Evolutionary conservation across 257 asterid genomes (phyloP).

Genomic region (Nicotiana otophora): DNA sequence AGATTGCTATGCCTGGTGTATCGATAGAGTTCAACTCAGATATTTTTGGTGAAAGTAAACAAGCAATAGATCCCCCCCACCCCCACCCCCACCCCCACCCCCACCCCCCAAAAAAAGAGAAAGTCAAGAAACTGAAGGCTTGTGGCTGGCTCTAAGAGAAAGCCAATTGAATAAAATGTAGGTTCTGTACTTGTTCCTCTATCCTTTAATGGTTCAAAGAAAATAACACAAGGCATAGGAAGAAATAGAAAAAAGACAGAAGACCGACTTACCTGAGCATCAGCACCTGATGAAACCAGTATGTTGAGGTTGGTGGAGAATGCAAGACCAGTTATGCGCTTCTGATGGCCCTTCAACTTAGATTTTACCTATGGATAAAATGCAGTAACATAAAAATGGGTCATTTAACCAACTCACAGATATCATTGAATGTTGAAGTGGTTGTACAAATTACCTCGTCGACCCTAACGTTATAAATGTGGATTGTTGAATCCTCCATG

Average conservation of each 20-base stretch:
- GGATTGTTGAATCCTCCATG: constrained; percentile 98
- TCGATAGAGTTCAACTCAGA: background rate
- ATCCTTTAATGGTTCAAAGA: background rate
- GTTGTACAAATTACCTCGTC: constrained; percentile 61
- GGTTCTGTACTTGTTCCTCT: background rate
- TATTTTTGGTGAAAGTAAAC: background rate
- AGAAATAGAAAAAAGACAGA: background rate
- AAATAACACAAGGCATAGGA: background rate
- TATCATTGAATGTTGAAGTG: constrained; percentile 3
- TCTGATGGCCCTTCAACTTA: constrained; percentile 80
- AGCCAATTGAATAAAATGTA: background rate
- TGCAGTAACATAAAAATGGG: background rate
- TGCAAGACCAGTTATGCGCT: constrained; percentile 87
- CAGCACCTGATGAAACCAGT: constrained; percentile 92
- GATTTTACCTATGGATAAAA: constrained; percentile 55
- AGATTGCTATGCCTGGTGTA: background rate
- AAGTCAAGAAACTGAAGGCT: background rate
- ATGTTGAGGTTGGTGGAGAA: constrained; percentile 78
- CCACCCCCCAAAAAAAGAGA: background rate
- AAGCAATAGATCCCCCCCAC: background rate
- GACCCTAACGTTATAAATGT: constrained; percentile 85
- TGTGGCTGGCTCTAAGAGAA: background rate
- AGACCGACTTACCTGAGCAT: constrained; percentile 67
- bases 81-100: background rate
- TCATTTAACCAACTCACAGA: background rate